Conservation (phyloP, 352 stramenopile genomes). For the Phytophthora idaei region DNA sequence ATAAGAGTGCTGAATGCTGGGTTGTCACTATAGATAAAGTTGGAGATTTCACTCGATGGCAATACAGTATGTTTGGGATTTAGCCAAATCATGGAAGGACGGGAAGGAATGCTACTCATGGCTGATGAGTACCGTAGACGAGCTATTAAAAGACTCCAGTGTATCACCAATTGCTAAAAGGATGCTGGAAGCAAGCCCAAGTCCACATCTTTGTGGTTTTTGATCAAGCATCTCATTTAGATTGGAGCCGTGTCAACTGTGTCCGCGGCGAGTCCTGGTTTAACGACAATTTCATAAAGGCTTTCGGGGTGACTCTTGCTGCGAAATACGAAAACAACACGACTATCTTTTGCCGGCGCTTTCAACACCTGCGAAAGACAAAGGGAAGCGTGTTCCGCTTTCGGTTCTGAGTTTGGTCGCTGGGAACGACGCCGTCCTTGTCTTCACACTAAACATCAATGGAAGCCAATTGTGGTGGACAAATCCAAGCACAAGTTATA, state of each 20-base stretch:
- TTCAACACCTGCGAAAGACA: neutral
- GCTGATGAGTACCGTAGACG: constrained; percentile 1
- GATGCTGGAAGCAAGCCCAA: neutral
- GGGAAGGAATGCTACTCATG: constrained; percentile 5
- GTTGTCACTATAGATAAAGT: neutral
- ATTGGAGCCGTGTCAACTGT: constrained; percentile 3
- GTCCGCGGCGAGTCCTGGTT: neutral
- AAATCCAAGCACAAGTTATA: too few relatives aligned
- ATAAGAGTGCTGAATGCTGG: neutral
- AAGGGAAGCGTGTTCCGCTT: neutral
- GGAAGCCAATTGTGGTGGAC: too few relatives aligned
- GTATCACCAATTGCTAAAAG: neutral
- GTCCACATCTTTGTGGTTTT: neutral
- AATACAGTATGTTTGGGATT: constrained; percentile 10
- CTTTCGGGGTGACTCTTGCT: neutral
- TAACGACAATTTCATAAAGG: constrained; percentile 11
- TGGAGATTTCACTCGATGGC: constrained; percentile 5
- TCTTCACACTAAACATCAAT: too few relatives aligned
- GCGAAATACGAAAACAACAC: neutral
- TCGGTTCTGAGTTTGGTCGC: too few relatives aligned
- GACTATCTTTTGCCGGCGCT: constrained; percentile 1
- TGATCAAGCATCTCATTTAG: neutral
- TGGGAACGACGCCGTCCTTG: too few relatives aligned
- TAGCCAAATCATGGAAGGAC: neutral
- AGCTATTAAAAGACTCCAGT: neutral